Percentiles rank a stretch among this genome's conserved stretches.
Evolutionary conservation across 345 rosid species (phyloP).

Genomic region (rapeseed (Brassica napus)): Da-Ae NC_063448.1:703001-703500

Average conservation of each 20-base stretch:
- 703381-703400: conserved; percentile 68
- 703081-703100: conserved; percentile 63
- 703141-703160: conserved; percentile 38
- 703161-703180: background rate
- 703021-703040: background rate
- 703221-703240: conserved; percentile 54
- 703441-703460: background rate
- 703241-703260: conserved; percentile 72
- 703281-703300: conserved; percentile 50
- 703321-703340: too few species aligned
- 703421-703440: conserved; percentile 59
- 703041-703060: conserved; percentile 12
- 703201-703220: conserved; percentile 6
- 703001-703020: background rate
- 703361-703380: conserved; percentile 50
- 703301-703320: background rate
- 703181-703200: background rate
- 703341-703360: background rate
- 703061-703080: conserved; percentile 31
- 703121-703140: conserved; percentile 73
- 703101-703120: conserved; percentile 58
- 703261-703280: conserved; percentile 94
- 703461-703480: background rate
- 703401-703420: conserved; percentile 87
- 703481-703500: background rate